Evolutionary conservation across 2,329 filamentous ascomycete species (phyloP).

Genomic region (Aspergillus sp.): DNA sequence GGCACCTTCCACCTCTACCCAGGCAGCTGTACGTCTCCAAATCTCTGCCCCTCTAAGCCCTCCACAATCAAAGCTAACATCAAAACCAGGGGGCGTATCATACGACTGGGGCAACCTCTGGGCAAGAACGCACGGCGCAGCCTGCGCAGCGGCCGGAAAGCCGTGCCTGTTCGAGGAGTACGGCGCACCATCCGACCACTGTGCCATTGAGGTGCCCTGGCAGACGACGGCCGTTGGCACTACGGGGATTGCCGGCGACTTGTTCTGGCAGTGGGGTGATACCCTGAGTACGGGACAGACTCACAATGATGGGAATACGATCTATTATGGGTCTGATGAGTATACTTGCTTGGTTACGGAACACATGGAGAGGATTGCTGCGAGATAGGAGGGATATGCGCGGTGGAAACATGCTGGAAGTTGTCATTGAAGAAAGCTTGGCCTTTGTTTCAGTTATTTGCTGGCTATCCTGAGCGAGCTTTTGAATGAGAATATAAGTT

Average conservation of each 20-base stretch:
- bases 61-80: neutral
- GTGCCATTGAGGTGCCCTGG: constrained; percentile 37
- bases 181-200: constrained; percentile 35
- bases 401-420: too few relatives aligned
- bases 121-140: constrained; percentile 51
- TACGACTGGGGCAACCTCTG: constrained; percentile 52
- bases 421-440: too few relatives aligned
- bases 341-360: constrained; percentile 39
- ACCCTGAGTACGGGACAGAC: constrained; percentile 35
- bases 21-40: constrained; percentile 42
- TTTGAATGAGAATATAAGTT: neutral
- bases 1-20: constrained; percentile 62
- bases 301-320: constrained; percentile 36
- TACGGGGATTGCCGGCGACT: constrained; percentile 40
- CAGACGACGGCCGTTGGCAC: constrained; percentile 39
- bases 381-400: neutral
- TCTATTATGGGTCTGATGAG: constrained; percentile 37
- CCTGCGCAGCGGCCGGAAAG: constrained; percentile 44
- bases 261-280: constrained; percentile 46
- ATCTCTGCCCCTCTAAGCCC: neutral
- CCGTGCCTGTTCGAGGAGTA: constrained; percentile 50
- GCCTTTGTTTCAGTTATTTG: too few relatives aligned
- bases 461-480: too few relatives aligned
- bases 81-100: constrained; percentile 36
- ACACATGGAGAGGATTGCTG: constrained; percentile 24